A percentile compares a stretch with the other conserved stretches of the same genome.
Evolutionary conservation across 192 early-diverging fungal genomes (phyloP).

Genomic region (Chytriomyces sp.): DNA sequence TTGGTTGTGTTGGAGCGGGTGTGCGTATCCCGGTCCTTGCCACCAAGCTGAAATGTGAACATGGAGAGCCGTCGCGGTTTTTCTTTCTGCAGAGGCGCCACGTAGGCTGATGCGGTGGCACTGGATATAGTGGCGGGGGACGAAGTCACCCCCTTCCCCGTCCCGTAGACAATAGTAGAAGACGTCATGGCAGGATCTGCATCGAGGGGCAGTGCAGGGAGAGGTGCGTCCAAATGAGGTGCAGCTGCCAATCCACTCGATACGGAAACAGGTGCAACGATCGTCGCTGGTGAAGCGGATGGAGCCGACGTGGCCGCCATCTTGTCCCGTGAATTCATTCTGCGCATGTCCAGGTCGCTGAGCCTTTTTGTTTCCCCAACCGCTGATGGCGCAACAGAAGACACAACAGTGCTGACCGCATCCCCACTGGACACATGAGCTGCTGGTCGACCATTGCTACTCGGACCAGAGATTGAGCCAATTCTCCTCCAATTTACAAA

Average conservation of each 20-base stretch:
- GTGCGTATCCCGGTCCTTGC: background rate
- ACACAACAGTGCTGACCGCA: background rate
- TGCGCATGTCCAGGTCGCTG: background rate
- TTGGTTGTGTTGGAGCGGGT: background rate
- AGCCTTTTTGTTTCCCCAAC: background rate
- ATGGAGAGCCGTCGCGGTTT: background rate
- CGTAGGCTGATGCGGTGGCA: background rate
- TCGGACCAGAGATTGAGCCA: background rate
- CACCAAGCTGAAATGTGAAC: background rate
- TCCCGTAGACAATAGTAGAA: background rate
- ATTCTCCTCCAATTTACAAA: background rate
- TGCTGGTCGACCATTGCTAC: background rate
- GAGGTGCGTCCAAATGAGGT: background rate
- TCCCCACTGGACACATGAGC: background rate
- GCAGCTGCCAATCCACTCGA: background rate
- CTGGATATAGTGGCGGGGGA: background rate
- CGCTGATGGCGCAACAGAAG: background rate
- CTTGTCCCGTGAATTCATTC: background rate
- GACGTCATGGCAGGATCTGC: background rate
- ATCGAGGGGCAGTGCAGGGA: background rate
- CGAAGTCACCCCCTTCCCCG: background rate
- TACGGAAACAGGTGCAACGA: too few relatives aligned
- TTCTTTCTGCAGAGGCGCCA: background rate
- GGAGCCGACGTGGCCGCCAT: too few relatives aligned
- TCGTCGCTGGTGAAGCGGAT: too few relatives aligned